Base-by-base conservation (phyloP, 495 filamentous ascomycete genomes). In the Annulohypoxylon moriforme region DNA sequence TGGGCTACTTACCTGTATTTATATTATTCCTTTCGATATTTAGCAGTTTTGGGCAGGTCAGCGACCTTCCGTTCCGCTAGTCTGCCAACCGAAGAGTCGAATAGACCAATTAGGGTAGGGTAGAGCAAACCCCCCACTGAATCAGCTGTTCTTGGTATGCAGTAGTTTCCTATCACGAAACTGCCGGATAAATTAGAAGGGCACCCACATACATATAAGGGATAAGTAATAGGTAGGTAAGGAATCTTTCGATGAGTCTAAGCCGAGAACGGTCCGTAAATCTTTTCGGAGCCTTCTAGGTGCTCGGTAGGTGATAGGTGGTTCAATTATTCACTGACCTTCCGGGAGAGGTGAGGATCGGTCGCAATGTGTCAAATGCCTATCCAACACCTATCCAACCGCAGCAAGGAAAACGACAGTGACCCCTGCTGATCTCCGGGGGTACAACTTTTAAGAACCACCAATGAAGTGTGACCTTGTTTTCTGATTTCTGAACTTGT, bases 281-380 rank as follows among this genome's bases (percentile, higher is more conserved):
- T 27, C 20, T 50, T 27, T 50, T 27, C 46, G 46, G 46, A 34
- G 11, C 50, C 16, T 10, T 55, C 29, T 55, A 55, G 18, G 16
- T 44, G 40, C n/a, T 44, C 40, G 40, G n/a, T 18, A 18, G 55
- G 20, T 52, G 47, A 33, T 55, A 10, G 24, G 29, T 62, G 33
- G 4, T 47, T 42, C 33, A 42, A 31, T 44, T 27, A 20, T 34
- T 46, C 49, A 22, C 20, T 56, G 36, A 64, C 49, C 24, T 40
- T 33, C 33, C 46, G 33, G n/a, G 31, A 58, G 18, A 64, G 49
- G 36, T 6, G 34, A 64, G 7, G 49, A 64, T 64, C 61, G 3
- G 36, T 64, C 25, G n/a, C 14, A 5, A 20, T 29, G 24, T 42
- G 31, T 7, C 49, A 27, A 52, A 4, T 52, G 49, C n/a, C 10